Conservation (phyloP, 108 stramenopile genomes). For the Parietichytrium sp. region DNA sequence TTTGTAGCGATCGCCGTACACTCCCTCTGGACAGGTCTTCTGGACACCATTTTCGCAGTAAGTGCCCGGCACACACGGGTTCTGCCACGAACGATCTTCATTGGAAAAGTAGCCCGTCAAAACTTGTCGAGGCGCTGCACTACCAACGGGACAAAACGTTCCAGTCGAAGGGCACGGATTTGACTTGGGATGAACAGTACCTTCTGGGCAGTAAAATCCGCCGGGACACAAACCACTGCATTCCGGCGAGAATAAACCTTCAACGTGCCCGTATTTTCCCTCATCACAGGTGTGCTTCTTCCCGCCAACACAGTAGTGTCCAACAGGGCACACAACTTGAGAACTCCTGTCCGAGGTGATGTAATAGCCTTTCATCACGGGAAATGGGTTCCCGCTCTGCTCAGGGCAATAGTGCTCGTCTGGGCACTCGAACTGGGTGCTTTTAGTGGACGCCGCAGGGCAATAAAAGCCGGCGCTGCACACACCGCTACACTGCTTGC, state of each 20-base stretch:
- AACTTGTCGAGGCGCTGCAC: neutral
- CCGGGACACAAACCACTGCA: neutral
- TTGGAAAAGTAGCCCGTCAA: neutral
- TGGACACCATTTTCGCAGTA: constrained; percentile 25
- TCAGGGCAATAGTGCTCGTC: constrained; percentile 44
- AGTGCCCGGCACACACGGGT: neutral
- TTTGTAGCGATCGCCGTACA: neutral
- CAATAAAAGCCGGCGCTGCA: constrained; percentile 47
- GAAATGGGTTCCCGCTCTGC: constrained; percentile 43
- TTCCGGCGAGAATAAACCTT: neutral
- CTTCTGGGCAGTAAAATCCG: neutral
- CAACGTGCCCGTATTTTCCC: neutral
- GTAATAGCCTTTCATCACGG: constrained; percentile 49
- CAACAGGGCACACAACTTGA: neutral
- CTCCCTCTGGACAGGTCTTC: neutral
- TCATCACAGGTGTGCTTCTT: neutral
- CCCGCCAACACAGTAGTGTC: constrained; percentile 4
- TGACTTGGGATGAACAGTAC: neutral
- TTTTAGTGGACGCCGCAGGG: constrained; percentile 42
- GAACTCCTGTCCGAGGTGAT: neutral
- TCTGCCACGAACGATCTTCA: neutral
- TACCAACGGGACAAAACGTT: neutral
- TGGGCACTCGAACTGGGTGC: constrained; percentile 47
- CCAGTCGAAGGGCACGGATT: neutral
- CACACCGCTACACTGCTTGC: constrained; percentile 45